Conservation (phyloP, 2,329 filamentous ascomycete species). For the Apiospora arundinis region DNA sequence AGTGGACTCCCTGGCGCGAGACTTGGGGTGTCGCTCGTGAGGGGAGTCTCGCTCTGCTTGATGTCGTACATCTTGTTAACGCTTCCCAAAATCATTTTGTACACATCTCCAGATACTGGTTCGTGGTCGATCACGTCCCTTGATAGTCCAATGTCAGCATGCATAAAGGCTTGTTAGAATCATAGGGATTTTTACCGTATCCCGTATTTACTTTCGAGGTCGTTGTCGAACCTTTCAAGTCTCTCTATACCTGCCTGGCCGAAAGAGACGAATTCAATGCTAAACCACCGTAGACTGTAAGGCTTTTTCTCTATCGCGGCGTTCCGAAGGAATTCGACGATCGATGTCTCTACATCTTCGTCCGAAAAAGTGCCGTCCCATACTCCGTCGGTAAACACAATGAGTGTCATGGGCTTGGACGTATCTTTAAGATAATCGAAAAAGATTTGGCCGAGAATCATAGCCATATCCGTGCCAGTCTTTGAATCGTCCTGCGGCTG, state of each 20-base stretch:
- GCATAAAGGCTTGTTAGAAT: not conserved
- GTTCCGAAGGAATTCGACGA: conserved; percentile 16
- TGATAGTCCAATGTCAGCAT: not conserved
- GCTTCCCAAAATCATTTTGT: conserved; percentile 42
- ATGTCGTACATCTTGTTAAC: not conserved
- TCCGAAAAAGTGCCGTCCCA: not conserved
- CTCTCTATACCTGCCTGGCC: conserved; percentile 31
- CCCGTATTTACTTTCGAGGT: conserved; percentile 23
- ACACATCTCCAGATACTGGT: conserved; percentile 33
- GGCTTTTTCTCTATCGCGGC: not conserved
- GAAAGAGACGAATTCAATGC: conserved; percentile 40
- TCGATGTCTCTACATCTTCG: not conserved
- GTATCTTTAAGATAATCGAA: not conserved
- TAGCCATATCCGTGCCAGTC: conserved; percentile 3
- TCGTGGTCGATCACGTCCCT: conserved; percentile 40
- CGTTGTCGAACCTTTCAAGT: conserved; percentile 30
- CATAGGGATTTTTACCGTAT: conserved; percentile 27
- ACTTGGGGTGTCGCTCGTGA: not conserved
- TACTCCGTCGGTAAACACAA: not conserved
- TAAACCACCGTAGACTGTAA: conserved; percentile 31
- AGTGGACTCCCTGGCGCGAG: not conserved
- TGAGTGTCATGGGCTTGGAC: conserved; percentile 3
- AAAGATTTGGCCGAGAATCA: not conserved
- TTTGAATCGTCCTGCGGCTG: not conserved
- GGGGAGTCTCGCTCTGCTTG: not conserved